Evolutionary conservation across 2,329 filamentous ascomycete genomes (phyloP).

Genomic region (Pseudomassariella vexata): DNA sequence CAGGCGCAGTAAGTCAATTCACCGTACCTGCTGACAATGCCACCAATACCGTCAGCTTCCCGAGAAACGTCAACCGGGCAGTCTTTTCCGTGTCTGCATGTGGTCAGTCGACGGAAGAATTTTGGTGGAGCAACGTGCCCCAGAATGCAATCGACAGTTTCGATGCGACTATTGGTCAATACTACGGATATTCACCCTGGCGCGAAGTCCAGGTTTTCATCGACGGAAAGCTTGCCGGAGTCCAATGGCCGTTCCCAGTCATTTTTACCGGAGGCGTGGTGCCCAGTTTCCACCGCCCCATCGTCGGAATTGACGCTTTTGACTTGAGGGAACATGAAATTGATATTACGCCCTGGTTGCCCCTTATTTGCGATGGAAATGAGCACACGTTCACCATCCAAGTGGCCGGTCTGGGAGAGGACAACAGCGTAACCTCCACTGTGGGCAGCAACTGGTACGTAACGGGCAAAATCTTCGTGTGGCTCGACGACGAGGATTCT

Average conservation of each 20-base stretch:
- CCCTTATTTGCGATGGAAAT: slow-evolving; percentile 59
- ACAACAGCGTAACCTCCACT: slow-evolving; percentile 44
- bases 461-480: slow-evolving; percentile 76
- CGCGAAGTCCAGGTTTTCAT: slow-evolving; percentile 74
- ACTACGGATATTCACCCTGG: slow-evolving; percentile 67
- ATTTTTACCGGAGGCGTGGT: slow-evolving; percentile 79
- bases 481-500: slow-evolving; percentile 49
- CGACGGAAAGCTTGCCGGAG: slow-evolving; percentile 66
- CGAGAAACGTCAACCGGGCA: slow-evolving; percentile 61
- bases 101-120: slow-evolving; percentile 72
- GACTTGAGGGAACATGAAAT: slow-evolving; percentile 76
- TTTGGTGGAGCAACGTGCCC: slow-evolving; percentile 79
- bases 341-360: slow-evolving; percentile 73
- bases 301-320: slow-evolving; percentile 74
- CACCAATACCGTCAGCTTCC: slow-evolving; percentile 53
- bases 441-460: slow-evolving; percentile 69
- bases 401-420: slow-evolving; percentile 59
- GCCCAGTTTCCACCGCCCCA: slow-evolving; percentile 69
- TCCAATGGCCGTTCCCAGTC: slow-evolving; percentile 76
- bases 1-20: slow-evolving; percentile 59
- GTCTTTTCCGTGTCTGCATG: slow-evolving; percentile 72
- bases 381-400: slow-evolving; percentile 63
- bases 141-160: slow-evolving; percentile 57
- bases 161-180: slow-evolving; percentile 42
- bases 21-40: slow-evolving; percentile 58